These are phyloP conservation scores for Gautieria morchelliformis DNA, from an alignment of 768 basidiomycete genomes.

Conservation along the genomic window DNA sequence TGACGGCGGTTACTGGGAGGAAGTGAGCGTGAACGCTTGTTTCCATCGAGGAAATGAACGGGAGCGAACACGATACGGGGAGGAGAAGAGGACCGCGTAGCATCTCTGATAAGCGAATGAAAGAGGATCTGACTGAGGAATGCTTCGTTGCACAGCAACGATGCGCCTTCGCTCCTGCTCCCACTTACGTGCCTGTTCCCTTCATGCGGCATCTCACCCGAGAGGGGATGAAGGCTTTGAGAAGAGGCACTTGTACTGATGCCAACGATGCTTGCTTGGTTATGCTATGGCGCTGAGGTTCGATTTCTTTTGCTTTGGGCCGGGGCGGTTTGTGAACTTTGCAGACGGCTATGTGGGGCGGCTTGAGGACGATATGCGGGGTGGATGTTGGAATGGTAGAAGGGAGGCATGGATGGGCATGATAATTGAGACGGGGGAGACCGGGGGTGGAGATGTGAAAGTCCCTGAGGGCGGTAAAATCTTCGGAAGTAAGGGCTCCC, in stretches of 20 bases:
- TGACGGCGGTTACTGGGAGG: too few relatives aligned
- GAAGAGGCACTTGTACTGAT: background rate
- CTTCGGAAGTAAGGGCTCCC: slow-evolving; percentile 5
- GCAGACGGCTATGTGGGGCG: background rate
- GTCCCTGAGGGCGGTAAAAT: slow-evolving; percentile 8
- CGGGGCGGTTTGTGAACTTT: background rate
- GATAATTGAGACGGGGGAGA: background rate
- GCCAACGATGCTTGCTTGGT: background rate
- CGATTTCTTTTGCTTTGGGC: background rate
- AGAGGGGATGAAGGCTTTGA: background rate
- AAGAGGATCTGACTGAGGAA: slow-evolving; percentile 5
- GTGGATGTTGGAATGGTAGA: background rate
- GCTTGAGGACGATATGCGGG: background rate
- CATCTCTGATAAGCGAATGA: background rate
- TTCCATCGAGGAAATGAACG: too few relatives aligned
- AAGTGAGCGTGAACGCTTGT: too few relatives aligned
- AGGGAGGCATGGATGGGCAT: background rate
- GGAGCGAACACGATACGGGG: too few relatives aligned
- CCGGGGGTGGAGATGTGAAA: slow-evolving; percentile 4
- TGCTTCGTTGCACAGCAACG: slow-evolving; percentile 4
- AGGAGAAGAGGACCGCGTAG: background rate
- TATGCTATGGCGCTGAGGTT: background rate
- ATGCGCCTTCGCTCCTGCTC: background rate
- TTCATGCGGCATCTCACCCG: background rate
- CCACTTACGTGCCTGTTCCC: background rate